These are phyloP conservation scores for Austropuccinia psidii DNA, from an alignment of 1,284 basidiomycete species.

Conservation along the genomic window DNA sequence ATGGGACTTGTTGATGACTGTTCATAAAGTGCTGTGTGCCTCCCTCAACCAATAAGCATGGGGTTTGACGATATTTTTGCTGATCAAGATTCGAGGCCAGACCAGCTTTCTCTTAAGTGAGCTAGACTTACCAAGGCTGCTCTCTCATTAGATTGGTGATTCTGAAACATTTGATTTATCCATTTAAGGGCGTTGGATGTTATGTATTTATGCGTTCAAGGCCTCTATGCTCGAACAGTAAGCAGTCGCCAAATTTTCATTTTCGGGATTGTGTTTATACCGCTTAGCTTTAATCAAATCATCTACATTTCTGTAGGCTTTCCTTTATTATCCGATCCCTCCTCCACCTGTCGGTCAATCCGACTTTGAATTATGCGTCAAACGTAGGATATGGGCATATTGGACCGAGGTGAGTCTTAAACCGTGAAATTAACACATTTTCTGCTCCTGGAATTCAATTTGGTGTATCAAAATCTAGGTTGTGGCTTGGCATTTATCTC, in stretches of 20 bases:
- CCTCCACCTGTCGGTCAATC: conserved; percentile 8
- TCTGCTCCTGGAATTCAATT: background rate
- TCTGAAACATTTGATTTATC: background rate
- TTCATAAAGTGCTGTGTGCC: conserved; percentile 11
- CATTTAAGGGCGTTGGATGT: conserved; percentile 6
- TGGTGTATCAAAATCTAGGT: conserved; percentile 11
- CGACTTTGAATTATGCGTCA: conserved; percentile 18
- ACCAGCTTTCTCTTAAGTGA: conserved; percentile 17
- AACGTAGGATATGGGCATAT: conserved; percentile 33
- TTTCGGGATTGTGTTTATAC: no score
- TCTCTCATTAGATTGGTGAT: background rate
- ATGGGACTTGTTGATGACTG: background rate
- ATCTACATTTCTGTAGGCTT: background rate
- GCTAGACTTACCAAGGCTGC: background rate
- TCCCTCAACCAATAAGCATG: conserved; percentile 2
- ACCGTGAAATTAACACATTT: background rate
- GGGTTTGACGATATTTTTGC: conserved; percentile 19
- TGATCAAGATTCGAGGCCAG: conserved; percentile 26
- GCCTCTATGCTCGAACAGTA: background rate
- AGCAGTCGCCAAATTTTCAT: no score
- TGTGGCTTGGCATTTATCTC: conserved; percentile 29
- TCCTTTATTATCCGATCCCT: conserved; percentile 28
- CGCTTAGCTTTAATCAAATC: background rate
- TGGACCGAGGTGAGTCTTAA: conserved; percentile 31
- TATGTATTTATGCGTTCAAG: conserved; percentile 1